These are phyloP conservation scores for Euphorbia pulcherrima DNA, from an alignment of 345 rosid genomes.

Conservation along the genomic window DNA sequence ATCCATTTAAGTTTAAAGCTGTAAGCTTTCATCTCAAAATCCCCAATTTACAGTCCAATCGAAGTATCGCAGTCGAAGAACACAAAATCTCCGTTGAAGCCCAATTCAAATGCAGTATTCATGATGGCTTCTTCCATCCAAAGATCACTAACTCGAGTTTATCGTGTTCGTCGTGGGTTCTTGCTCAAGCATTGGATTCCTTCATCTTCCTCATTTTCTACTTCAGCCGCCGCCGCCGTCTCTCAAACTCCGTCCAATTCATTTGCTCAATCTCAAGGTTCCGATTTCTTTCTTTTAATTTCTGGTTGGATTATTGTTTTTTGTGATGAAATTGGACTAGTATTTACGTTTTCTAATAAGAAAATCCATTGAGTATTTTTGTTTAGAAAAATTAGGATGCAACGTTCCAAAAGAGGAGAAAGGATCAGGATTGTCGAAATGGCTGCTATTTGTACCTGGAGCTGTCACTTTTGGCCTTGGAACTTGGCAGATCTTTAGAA, in stretches of 20 bases:
- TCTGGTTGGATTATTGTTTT: constrained; percentile 15
- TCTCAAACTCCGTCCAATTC: constrained; percentile 15
- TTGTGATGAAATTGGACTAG: not conserved
- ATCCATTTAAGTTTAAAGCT: no score
- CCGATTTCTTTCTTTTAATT: not conserved
- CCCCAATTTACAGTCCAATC: no score
- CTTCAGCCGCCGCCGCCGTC: constrained; percentile 23
- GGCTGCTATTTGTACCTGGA: constrained; percentile 83
- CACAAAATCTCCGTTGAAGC: no score
- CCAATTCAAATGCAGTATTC: constrained; percentile 21
- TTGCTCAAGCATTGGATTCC: constrained; percentile 20
- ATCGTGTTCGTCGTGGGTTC: constrained; percentile 17
- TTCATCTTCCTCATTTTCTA: constrained; percentile 29
- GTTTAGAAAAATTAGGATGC: not conserved
- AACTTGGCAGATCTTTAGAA: constrained; percentile 90
- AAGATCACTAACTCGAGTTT: constrained; percentile 39
- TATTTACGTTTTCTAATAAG: no score
- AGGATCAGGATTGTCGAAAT: constrained; percentile 51
- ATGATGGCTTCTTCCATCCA: constrained; percentile 44
- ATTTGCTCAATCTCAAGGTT: constrained; percentile 43
- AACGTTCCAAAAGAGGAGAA: constrained; percentile 20
- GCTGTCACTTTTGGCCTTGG: constrained; percentile 93
- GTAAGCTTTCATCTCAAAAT: no score
- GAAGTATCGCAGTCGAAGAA: no score
- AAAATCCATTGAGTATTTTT: not conserved